Percentiles rank a stretch among this genome's conserved stretches.
Evolutionary conservation across 2,329 filamentous ascomycete species (phyloP).

Genomic region (Teratosphaeria zuluensis): DNA sequence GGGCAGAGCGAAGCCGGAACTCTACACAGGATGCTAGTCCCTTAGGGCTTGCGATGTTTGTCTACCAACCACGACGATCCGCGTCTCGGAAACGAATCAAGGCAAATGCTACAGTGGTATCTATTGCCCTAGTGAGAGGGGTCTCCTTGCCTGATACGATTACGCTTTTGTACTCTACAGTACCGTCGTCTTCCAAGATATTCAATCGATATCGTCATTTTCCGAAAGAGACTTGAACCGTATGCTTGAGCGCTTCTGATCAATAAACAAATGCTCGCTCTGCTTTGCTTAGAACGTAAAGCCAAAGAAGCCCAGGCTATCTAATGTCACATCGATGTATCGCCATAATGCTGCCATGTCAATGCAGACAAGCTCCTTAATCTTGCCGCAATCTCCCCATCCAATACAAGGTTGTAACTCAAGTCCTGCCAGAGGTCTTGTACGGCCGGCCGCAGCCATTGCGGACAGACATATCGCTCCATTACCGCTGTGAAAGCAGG

Average conservation of each 20-base stretch:
- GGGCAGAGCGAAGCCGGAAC: too few species aligned
- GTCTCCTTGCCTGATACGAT: not conserved
- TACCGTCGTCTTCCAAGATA: not conserved
- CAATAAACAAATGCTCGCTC: not conserved
- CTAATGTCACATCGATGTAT: not conserved
- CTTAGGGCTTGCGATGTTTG: too few species aligned
- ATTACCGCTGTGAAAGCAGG: not conserved
- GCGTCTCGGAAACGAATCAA: not conserved
- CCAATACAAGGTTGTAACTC: not conserved
- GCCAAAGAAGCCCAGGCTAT: not conserved
- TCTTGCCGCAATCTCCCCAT: not conserved
- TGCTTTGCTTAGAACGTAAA: not conserved
- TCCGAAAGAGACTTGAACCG: too few species aligned
- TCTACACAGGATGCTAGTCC: too few species aligned
- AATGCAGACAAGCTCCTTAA: not conserved
- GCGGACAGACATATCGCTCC: not conserved
- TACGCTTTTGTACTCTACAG: not conserved
- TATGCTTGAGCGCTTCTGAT: not conserved
- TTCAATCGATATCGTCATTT: too few species aligned
- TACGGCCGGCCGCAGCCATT: not conserved
- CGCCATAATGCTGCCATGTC: not conserved
- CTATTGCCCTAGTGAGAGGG: not conserved
- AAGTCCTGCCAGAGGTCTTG: not conserved
- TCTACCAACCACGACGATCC: too few species aligned
- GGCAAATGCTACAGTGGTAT: not conserved